phyloP scores from a whole-genome alignment of 306 rosid species.

The Rosa persica region DNA sequence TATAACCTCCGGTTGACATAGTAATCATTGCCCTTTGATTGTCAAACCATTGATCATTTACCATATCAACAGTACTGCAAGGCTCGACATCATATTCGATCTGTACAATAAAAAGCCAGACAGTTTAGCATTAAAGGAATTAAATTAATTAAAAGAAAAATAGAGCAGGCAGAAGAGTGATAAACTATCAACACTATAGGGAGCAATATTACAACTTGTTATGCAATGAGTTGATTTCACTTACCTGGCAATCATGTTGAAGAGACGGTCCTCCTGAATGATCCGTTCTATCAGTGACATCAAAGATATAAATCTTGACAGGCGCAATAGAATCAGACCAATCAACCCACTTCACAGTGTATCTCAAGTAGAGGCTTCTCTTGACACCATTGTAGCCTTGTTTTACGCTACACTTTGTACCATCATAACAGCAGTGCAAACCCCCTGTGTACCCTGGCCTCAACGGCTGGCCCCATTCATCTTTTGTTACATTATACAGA shows the following conservation, averaged over 20 bases:
- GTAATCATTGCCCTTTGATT: slow-evolving; percentile 35
- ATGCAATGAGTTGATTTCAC: slow-evolving; percentile 4
- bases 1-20: slow-evolving; percentile 51
- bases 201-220: not conserved
- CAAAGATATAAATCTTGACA: slow-evolving; percentile 58
- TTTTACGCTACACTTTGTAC: slow-evolving; percentile 48
- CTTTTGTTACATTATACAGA: slow-evolving; percentile 62
- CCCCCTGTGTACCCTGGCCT: slow-evolving; percentile 56
- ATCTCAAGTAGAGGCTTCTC: slow-evolving; percentile 63
- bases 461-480: slow-evolving; percentile 39
- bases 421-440: slow-evolving; percentile 54
- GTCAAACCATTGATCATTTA: slow-evolving; percentile 32
- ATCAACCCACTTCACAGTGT: slow-evolving; percentile 72
- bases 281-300: slow-evolving; percentile 56
- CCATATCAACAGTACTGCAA: slow-evolving; percentile 29
- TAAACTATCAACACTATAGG: not conserved
- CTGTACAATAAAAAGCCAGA: slow-evolving; percentile 34
- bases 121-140: not conserved
- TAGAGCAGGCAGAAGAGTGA: not conserved
- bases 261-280: slow-evolving; percentile 15
- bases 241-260: slow-evolving; percentile 52
- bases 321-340: slow-evolving; percentile 66
- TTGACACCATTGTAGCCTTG: slow-evolving; percentile 42
- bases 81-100: slow-evolving; percentile 57
- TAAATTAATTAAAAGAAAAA: not conserved